Evolutionary conservation across 2,329 filamentous ascomycete species (phyloP).

Genomic region (Diplodia corticola): DNA sequence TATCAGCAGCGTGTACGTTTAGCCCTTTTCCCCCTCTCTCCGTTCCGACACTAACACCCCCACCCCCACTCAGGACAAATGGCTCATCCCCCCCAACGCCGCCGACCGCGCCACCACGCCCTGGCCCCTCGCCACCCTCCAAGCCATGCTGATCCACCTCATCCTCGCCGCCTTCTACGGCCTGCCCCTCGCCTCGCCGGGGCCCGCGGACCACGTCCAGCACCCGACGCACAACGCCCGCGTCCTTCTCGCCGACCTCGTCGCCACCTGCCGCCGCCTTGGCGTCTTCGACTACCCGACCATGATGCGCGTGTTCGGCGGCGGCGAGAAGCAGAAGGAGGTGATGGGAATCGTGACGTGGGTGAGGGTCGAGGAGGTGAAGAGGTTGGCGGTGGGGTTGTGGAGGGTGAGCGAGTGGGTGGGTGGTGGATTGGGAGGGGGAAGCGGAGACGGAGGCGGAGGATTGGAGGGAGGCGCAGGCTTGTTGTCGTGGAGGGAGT

Average conservation of each 20-base stretch:
- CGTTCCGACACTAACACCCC: background rate
- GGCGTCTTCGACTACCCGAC: background rate
- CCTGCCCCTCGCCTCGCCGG: slow-evolving; percentile 2
- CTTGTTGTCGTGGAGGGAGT: background rate
- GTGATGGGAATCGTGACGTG: background rate
- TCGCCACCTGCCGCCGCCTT: background rate
- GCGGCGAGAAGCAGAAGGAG: background rate
- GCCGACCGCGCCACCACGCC: background rate
- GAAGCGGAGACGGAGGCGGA: background rate
- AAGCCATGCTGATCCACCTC: slow-evolving; percentile 16
- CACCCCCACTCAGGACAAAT: background rate
- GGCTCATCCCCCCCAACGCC: background rate
- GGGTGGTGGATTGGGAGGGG: background rate
- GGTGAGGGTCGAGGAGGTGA: slow-evolving; percentile 7
- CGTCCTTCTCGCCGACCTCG: background rate
- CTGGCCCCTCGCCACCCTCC: slow-evolving; percentile 15
- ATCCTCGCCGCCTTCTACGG: slow-evolving; percentile 1
- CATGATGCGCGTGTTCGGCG: background rate
- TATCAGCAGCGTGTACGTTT: slow-evolving; percentile 1
- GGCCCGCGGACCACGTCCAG: background rate
- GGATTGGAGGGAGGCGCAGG: no score
- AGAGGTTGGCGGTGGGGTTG: slow-evolving; percentile 11
- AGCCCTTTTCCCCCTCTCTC: background rate
- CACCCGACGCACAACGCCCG: background rate
- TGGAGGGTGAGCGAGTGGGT: background rate